Evolutionary conservation across 2,329 filamentous ascomycete genomes (phyloP), one percentile per base, ranked within the genome.

Genomic region (Botryotinia calthae): DNA sequence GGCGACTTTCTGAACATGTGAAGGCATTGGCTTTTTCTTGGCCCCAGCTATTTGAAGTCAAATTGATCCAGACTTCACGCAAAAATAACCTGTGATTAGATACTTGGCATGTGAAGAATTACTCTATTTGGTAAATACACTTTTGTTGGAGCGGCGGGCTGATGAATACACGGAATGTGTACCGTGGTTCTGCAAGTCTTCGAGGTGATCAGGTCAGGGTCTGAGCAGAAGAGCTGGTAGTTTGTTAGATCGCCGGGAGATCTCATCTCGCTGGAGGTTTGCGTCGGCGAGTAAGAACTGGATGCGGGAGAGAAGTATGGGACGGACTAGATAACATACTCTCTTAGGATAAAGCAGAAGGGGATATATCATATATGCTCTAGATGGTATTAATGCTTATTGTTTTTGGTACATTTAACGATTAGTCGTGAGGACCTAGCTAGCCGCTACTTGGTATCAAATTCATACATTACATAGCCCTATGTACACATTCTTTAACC

Each of bases 51-150:
- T 46, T 66, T 66, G 22, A 2, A 34, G 28, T 25, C 28, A 28
- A 66, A 14, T 40, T 54, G 64, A 14, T 54, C 31, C 16, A 64
- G n/a, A 46, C 22, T 44, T n/a, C 25, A 46, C 44, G n/a, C n/a
- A 12, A 66, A n/a, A 20, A 20, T 54, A n/a, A 20, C 37, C 34
- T n/a, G 34, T 12, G n/a, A 42, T 56, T 16, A 28, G 48, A 42
- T 42, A n/a, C 65, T 68, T 68, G 65, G 65, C 48, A 68, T 56
- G 37, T 42, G 34, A 48, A 16, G 40, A 64, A 56, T 56, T 56
- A 18, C 51, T 56, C 51, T 18, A 9, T 64, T 22, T 12, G 61
- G 40, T 31, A 46, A 22, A 64, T 46, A 64, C 40, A 40, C 10
- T 31, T 18, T 22, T 12, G 16, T 31, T 20, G 10, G n/a, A 44